phyloP scores from a whole-genome alignment of 2,329 filamentous ascomycete genomes.

The Arthrocladium fulminans region DNA sequence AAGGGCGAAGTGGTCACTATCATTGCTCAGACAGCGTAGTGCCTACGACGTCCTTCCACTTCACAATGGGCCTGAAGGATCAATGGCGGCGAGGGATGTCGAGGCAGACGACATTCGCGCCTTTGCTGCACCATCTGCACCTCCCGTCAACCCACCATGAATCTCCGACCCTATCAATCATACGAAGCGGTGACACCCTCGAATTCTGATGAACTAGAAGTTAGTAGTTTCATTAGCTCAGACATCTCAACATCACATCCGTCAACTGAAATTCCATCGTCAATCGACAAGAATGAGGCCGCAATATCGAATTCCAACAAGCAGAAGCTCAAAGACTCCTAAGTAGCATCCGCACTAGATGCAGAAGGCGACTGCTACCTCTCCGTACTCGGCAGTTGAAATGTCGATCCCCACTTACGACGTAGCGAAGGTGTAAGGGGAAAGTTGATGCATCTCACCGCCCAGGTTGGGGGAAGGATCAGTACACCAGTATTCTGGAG shows the following conservation, averaged over 20 bases:
- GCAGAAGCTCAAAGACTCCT: neutral
- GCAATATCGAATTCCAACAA: neutral
- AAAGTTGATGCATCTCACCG: neutral
- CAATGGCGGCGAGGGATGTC: too few species aligned
- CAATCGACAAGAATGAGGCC: neutral
- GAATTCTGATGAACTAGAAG: neutral
- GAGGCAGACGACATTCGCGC: too few species aligned
- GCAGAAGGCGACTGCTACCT: neutral
- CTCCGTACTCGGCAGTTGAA: neutral
- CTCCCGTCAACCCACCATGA: neutral
- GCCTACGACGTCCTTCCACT: too few species aligned
- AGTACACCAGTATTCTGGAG: constrained; percentile 1
- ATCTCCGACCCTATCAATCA: neutral
- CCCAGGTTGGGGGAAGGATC: neutral
- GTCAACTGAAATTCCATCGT: neutral
- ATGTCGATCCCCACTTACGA: neutral
- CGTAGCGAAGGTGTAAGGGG: neutral
- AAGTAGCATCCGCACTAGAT: neutral
- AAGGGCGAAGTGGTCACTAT: neutral
- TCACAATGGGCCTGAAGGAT: too few species aligned
- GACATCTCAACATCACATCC: neutral
- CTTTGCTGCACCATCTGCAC: neutral
- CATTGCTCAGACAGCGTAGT: neutral
- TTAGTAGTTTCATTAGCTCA: neutral
- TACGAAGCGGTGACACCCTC: neutral